These are phyloP conservation scores for Cordyceps tenuipes DNA, from an alignment of 2,329 filamentous ascomycete genomes.

Conservation along the genomic window DNA sequence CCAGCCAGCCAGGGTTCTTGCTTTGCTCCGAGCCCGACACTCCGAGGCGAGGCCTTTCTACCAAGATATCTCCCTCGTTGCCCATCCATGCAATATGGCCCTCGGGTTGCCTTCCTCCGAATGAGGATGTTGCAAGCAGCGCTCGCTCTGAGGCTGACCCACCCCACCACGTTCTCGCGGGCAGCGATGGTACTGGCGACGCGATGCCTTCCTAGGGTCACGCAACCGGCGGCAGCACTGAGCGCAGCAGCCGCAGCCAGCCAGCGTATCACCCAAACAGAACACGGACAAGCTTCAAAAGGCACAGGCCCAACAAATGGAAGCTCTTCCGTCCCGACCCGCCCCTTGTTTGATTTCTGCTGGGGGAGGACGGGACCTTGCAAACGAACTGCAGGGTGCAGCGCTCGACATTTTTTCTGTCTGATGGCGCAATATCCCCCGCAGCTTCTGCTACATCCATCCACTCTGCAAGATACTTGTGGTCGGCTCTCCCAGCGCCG, in stretches of 20 bases:
- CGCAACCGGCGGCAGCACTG: neutral
- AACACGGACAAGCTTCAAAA: neutral
- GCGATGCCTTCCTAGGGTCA: neutral
- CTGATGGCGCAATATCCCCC: constrained; percentile 11
- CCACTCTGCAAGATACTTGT: neutral
- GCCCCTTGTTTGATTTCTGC: neutral
- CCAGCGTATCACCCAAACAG: neutral
- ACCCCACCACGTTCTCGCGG: constrained; percentile 10
- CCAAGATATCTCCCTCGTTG: no score
- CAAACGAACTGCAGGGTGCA: neutral
- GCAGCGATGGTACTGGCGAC: constrained; percentile 9
- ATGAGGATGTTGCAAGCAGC: no score
- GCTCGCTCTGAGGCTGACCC: neutral
- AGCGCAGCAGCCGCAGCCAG: no score
- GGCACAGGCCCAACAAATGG: neutral
- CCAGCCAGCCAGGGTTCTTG: neutral
- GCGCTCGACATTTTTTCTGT: neutral
- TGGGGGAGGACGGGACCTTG: neutral
- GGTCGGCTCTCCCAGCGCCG: neutral
- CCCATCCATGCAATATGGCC: no score
- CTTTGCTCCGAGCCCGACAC: constrained; percentile 1
- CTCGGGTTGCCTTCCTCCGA: neutral
- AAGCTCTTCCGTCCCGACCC: neutral
- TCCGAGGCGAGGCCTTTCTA: neutral
- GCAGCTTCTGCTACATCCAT: constrained; percentile 6